These are phyloP conservation scores for Mangifera indica DNA, from an alignment of 345 rosid genomes.

Conservation along the genomic window DNA sequence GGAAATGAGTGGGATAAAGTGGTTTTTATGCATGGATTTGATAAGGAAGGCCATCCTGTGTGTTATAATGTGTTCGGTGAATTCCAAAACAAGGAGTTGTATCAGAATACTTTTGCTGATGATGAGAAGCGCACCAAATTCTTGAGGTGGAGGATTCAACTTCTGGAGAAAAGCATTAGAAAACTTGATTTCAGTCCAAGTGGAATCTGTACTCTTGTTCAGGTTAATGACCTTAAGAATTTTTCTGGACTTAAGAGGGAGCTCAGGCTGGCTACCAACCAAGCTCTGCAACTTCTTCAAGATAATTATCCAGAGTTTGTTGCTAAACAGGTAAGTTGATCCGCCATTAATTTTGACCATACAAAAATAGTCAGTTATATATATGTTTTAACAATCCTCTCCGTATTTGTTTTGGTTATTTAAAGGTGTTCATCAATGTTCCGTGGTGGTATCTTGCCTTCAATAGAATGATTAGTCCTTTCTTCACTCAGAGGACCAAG, in stretches of 20 bases:
- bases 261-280: slow-evolving; percentile 76
- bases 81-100: slow-evolving; percentile 84
- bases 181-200: slow-evolving; percentile 82
- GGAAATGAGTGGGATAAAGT: slow-evolving; percentile 84
- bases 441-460: slow-evolving; percentile 78
- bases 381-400: not conserved
- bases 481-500: slow-evolving; percentile 66
- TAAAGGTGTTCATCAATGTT: slow-evolving; percentile 69
- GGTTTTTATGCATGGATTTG: slow-evolving; percentile 85
- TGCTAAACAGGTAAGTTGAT: slow-evolving; percentile 62
- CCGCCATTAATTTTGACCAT: not conserved
- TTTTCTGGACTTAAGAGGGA: slow-evolving; percentile 83
- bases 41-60: slow-evolving; percentile 79
- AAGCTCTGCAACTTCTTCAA: slow-evolving; percentile 79
- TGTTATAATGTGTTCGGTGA: slow-evolving; percentile 91
- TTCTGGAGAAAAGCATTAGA: slow-evolving; percentile 84
- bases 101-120: slow-evolving; percentile 65
- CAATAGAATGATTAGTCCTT: slow-evolving; percentile 67
- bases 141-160: slow-evolving; percentile 83
- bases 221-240: slow-evolving; percentile 83
- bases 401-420: slow-evolving; percentile 2
- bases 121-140: slow-evolving; percentile 71
- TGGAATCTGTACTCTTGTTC: slow-evolving; percentile 72
- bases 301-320: slow-evolving; percentile 97
- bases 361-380: not conserved